These are phyloP conservation scores for Cercospora sp. DNA, from an alignment of 2,329 filamentous ascomycete genomes.

Conservation along the genomic window DNA sequence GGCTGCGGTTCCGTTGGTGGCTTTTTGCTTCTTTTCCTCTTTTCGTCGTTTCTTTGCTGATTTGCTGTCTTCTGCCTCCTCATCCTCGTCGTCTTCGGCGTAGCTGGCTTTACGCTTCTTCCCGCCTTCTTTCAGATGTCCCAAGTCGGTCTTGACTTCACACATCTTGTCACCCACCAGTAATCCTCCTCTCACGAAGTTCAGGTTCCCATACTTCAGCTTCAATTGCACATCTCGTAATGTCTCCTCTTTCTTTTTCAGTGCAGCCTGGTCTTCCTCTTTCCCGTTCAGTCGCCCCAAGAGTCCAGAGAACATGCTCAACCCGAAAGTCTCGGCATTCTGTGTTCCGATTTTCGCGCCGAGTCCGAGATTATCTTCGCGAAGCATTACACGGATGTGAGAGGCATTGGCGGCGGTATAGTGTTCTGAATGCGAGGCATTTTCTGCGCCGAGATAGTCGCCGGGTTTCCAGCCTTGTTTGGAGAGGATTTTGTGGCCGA, in stretches of 20 bases:
- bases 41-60: conserved; percentile 39
- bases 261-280: conserved; percentile 65
- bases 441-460: conserved; percentile 73
- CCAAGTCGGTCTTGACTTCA: conserved; percentile 26
- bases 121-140: conserved; percentile 45
- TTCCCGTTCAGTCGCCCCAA: conserved; percentile 89
- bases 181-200: conserved; percentile 84
- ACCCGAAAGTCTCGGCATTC: conserved; percentile 71
- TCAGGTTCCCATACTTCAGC: conserved; percentile 74
- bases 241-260: conserved; percentile 64
- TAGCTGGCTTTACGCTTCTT: conserved; percentile 38
- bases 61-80: conserved; percentile 23
- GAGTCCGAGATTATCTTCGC: conserved; percentile 88
- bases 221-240: conserved; percentile 71
- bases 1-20: conserved; percentile 18
- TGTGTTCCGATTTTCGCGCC: conserved; percentile 76
- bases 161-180: conserved; percentile 61
- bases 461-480: conserved; percentile 91
- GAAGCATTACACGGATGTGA: conserved; percentile 80
- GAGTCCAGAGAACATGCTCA: conserved; percentile 83
- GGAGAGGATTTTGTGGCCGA: conserved; percentile 86
- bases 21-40: conserved; percentile 36
- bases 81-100: conserved; percentile 27
- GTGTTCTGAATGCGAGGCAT: conserved; percentile 71
- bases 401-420: conserved; percentile 80